These are phyloP conservation scores for Ensete ventricosum DNA, from an alignment of 176 grass and related monocot genomes.

Conservation along the genomic window DNA sequence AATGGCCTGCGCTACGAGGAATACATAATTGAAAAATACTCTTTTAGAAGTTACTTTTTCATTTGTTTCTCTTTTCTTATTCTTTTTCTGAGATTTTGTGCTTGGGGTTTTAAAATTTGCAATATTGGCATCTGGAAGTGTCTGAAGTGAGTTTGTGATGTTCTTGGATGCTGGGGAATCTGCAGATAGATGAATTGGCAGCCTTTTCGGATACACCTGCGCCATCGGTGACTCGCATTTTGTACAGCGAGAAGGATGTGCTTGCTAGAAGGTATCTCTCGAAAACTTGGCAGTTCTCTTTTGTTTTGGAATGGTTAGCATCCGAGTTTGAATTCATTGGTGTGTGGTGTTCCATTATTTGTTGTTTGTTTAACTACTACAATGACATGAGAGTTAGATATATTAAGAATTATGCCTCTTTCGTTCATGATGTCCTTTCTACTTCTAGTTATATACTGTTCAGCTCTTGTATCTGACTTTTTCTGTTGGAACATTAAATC, in stretches of 20 bases:
- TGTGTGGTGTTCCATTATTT: neutral
- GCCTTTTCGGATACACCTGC: conserved; percentile 78
- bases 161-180: neutral
- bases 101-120: conserved; percentile 1
- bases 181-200: conserved; percentile 78
- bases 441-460: neutral
- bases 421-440: neutral
- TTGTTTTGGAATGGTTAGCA: neutral
- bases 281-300: neutral
- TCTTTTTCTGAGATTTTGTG: neutral
- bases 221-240: conserved; percentile 72
- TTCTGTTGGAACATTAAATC: too few species aligned
- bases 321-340: neutral
- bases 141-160: neutral
- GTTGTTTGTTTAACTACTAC: neutral
- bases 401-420: neutral
- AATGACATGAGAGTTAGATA: neutral
- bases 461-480: too few species aligned
- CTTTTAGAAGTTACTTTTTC: too few species aligned
- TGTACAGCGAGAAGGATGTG: conserved; percentile 81
- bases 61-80: neutral
- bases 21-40: too few species aligned
- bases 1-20: too few species aligned
- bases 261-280: conserved; percentile 57
- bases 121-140: neutral